phyloP scores from a whole-genome alignment of 176 grass and related monocot genomes.

The Aegilops longissima region DNA sequence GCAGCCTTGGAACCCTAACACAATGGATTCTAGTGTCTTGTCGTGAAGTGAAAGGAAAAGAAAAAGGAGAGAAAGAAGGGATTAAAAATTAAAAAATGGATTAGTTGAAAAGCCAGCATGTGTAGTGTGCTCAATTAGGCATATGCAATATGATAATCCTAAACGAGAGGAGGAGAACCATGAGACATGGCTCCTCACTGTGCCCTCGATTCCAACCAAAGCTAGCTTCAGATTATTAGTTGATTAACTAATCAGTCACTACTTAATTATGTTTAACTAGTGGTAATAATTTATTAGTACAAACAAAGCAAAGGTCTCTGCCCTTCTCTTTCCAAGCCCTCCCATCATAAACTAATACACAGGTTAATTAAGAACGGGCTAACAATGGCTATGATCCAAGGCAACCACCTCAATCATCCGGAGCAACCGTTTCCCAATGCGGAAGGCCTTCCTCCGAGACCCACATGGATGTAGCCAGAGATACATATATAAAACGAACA shows the following conservation, averaged over 20 bases:
- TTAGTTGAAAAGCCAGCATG: slow-evolving; percentile 18
- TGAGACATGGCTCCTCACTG: slow-evolving; percentile 45
- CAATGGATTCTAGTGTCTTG: slow-evolving; percentile 39
- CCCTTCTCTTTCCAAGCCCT: neutral
- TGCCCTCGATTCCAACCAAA: slow-evolving; percentile 45
- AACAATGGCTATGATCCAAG: slow-evolving; percentile 45
- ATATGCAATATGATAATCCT: slow-evolving; percentile 15
- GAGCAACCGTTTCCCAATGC: slow-evolving; percentile 38
- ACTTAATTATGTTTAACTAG: slow-evolving; percentile 10
- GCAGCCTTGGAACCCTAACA: slow-evolving; percentile 57
- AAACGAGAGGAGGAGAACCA: slow-evolving; percentile 43
- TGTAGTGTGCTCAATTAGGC: slow-evolving; percentile 14
- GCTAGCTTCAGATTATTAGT: neutral
- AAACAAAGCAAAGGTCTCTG: slow-evolving; percentile 21
- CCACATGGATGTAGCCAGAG: neutral
- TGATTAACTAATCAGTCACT: neutral
- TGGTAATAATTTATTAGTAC: slow-evolving; percentile 23
- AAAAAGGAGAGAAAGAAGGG: neutral
- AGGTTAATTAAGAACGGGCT: neutral
- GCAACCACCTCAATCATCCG: slow-evolving; percentile 28
- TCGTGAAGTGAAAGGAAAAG: neutral
- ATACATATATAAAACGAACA: slow-evolving; percentile 7
- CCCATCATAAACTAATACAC: slow-evolving; percentile 24
- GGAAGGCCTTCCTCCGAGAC: slow-evolving; percentile 22
- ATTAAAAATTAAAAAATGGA: neutral